Percentiles rank a stretch among this genome's conserved stretches.
Conservation (phyloP, 1,284 basidiomycete genomes). For the Ceratobasidium theobromae region DNA sequence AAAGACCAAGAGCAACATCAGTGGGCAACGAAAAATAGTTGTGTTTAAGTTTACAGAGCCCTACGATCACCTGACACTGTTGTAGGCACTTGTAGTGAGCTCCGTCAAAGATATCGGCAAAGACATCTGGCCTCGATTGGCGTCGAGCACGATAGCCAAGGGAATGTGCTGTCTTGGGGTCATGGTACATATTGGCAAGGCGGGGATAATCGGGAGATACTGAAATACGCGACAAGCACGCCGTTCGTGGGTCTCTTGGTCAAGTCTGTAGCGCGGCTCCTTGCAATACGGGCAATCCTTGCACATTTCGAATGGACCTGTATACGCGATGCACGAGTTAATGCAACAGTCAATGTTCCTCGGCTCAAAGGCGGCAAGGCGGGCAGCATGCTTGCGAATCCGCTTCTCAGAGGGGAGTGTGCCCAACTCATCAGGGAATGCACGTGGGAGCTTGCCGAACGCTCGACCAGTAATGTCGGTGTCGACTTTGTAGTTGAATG, state of each 20-base stretch:
- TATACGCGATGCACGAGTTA: slow-evolving; percentile 32
- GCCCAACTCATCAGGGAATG: not conserved
- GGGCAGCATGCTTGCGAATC: not conserved
- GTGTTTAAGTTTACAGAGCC: slow-evolving; percentile 30
- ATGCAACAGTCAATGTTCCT: slow-evolving; percentile 32
- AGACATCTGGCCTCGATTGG: slow-evolving; percentile 29
- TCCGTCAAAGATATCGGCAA: slow-evolving; percentile 39
- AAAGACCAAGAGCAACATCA: slow-evolving; percentile 43
- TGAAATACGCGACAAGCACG: slow-evolving; percentile 9
- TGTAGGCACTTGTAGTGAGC: slow-evolving; percentile 16
- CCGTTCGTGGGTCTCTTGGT: not conserved
- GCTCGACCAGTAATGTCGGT: slow-evolving; percentile 17
- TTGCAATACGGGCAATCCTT: slow-evolving; percentile 31
- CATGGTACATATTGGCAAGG: slow-evolving; percentile 13
- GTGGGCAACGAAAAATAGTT: slow-evolving; percentile 41
- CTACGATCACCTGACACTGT: slow-evolving; percentile 1
- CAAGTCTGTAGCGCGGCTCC: slow-evolving; percentile 11
- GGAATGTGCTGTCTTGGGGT: slow-evolving; percentile 32
- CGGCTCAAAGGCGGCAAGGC: not conserved
- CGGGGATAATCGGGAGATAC: slow-evolving; percentile 36
- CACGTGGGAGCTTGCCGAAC: slow-evolving; percentile 6
- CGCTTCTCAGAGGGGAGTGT: not conserved
- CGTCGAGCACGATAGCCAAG: slow-evolving; percentile 39
- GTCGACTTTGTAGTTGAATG: slow-evolving; percentile 33
- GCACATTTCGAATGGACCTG: slow-evolving; percentile 3